Base-by-base conservation (phyloP, 768 basidiomycete species). In the Thelephora aurantiotincta region DNA sequence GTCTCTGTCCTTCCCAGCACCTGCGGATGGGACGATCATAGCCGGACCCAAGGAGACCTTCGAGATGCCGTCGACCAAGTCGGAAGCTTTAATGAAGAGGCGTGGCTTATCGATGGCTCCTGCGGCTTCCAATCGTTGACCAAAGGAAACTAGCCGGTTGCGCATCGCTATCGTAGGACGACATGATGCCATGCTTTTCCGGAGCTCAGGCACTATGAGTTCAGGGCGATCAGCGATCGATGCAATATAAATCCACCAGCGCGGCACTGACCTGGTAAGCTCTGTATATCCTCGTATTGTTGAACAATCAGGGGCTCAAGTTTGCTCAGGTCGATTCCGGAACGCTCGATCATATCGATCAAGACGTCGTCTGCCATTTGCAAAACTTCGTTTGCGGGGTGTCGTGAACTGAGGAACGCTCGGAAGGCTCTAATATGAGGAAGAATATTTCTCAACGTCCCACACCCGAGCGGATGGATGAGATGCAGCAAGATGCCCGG, bases 61-160 rank as follows among this genome's bases (percentile, higher is more conserved):
- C 11, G 69, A 59, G 18, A 78, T 60, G 6, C 78, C 79, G 54
- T 84, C 80, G 5, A 82, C 65, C n/a, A 88, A 71, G 52, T 88
- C 82, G 9, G 60, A 64, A 1, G 82, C 71, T 57, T 82, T 85
- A 58, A 89, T 72, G 57, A 87, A 88, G 33, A 88, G 65, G 7
- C 68, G 70, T 0, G 82, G 65, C 55, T 80, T 82, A 62, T 80
- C 70, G 35, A 87, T 60, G n/a, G 74, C 64, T 0, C 68, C 50
- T 0, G 77, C 69, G 9, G 26, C 26, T 30, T 9, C 26, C 4
- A 30, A 9, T 9, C 26, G 26, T 9, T 30, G 26, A 30, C 26
- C 9, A 9, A 30, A 30, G 26, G 26, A 30, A 30, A 30, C 9
- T 9, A 30, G 9, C 26, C 26, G 26, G 4, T 9, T 9, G 9